Percentiles rank a stretch among this genome's conserved stretches.
Conservation (phyloP, 805 yeast species). For the Kuraishia floccosa region DNA sequence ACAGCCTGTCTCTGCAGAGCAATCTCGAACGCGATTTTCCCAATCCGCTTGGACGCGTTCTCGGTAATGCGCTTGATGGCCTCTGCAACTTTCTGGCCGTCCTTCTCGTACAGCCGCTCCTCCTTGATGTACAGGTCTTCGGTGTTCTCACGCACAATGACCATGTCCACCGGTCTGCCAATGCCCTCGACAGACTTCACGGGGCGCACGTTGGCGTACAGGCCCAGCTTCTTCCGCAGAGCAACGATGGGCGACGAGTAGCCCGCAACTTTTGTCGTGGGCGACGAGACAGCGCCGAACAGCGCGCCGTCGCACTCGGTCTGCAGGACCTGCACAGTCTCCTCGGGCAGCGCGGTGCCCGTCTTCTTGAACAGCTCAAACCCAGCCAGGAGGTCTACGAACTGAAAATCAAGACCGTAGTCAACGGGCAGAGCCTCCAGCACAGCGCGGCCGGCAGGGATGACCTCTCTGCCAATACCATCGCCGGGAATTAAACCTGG, state of each 20-base stretch:
- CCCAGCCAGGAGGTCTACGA: slow-evolving; percentile 86
- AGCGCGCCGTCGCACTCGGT: slow-evolving; percentile 91
- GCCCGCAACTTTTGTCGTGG: slow-evolving; percentile 87
- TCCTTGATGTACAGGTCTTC: slow-evolving; percentile 96
- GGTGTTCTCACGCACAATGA: slow-evolving; percentile 96
- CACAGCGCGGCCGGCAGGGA: slow-evolving; percentile 89
- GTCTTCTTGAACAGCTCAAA: slow-evolving; percentile 87
- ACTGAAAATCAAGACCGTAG: slow-evolving; percentile 71
- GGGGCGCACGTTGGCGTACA: slow-evolving; percentile 96
- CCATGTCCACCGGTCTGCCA: slow-evolving; percentile 91
- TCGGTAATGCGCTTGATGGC: slow-evolving; percentile 96
- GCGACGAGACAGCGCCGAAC: slow-evolving; percentile 96
- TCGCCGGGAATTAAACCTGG: slow-evolving; percentile 88
- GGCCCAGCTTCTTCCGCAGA: slow-evolving; percentile 87
- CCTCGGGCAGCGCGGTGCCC: slow-evolving; percentile 94
- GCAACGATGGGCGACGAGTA: slow-evolving; percentile 98
- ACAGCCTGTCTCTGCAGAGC: slow-evolving; percentile 83
- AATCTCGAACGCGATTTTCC: slow-evolving; percentile 84
- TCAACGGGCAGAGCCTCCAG: slow-evolving; percentile 73
- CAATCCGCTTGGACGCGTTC: slow-evolving; percentile 74
- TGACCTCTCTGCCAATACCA: slow-evolving; percentile 96
- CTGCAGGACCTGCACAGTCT: slow-evolving; percentile 69
- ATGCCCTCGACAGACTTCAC: slow-evolving; percentile 85
- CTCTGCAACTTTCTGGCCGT: slow-evolving; percentile 89
- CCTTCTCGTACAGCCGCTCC: slow-evolving; percentile 65